Conservation (phyloP, 2,329 filamentous ascomycete genomes). For the Lachnellula arida region DNA sequence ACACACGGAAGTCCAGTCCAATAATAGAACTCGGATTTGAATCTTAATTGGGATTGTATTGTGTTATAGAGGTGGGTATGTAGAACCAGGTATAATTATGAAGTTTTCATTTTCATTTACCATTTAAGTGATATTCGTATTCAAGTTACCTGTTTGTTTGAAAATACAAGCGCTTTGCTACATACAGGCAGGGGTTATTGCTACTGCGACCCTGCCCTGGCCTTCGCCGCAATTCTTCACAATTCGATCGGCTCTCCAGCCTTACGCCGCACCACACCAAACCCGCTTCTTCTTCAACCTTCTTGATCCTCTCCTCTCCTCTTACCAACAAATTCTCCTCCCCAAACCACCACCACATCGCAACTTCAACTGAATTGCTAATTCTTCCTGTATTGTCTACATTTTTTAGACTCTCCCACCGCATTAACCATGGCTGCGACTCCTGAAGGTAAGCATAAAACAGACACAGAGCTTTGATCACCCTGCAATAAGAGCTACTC, state of each 20-base stretch:
- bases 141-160: no score
- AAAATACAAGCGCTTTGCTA: no score
- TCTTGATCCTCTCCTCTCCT: not conserved
- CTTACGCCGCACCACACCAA: not conserved
- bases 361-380: no score
- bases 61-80: no score
- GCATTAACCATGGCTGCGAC: slow-evolving; percentile 21
- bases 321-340: no score
- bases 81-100: no score
- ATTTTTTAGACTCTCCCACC: not conserved
- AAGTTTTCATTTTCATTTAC: no score
- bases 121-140: no score
- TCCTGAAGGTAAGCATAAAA: slow-evolving; percentile 29
- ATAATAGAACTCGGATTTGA: not conserved
- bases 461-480: slow-evolving; percentile 12
- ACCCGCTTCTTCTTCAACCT: not conserved
- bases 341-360: no score
- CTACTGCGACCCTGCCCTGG: not conserved
- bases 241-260: not conserved
- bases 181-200: no score
- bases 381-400: not conserved
- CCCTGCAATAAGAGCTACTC: slow-evolving; percentile 3
- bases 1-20: not conserved
- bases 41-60: not conserved
- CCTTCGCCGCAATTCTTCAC: not conserved